A percentile compares a stretch with the other conserved stretches of the same genome.
phyloP scores from a whole-genome alignment of 31 red algal species.

The Odonthalia washingtoniensis region DNA sequence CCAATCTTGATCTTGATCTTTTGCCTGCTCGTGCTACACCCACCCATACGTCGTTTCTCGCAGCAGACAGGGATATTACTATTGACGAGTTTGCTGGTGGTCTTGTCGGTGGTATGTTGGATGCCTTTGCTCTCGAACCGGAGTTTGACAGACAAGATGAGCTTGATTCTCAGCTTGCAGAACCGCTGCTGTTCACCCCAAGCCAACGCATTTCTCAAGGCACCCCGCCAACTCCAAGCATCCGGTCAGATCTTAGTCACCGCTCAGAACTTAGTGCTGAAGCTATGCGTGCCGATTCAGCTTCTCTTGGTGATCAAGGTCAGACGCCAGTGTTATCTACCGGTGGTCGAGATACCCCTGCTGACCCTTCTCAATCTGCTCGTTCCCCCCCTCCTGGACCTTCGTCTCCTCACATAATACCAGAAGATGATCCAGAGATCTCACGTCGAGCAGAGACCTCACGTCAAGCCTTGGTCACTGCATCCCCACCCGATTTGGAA shows the following conservation, averaged over 20 bases:
- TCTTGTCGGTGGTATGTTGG: conserved; percentile 62
- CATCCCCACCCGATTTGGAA: not conserved
- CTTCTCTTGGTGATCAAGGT: not conserved
- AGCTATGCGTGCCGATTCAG: conserved; percentile 8
- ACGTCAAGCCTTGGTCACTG: not conserved
- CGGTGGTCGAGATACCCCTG: not conserved
- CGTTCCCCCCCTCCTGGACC: too few species aligned
- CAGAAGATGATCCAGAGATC: not conserved
- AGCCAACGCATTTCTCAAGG: conserved; percentile 40
- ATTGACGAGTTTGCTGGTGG: conserved; percentile 73
- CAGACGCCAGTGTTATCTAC: not conserved
- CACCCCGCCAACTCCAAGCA: conserved; percentile 30
- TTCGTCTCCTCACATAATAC: not conserved
- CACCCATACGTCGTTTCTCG: conserved; percentile 40
- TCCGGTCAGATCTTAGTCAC: conserved; percentile 10
- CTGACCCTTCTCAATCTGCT: not conserved
- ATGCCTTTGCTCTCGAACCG: conserved; percentile 53
- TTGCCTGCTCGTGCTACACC: conserved; percentile 29
- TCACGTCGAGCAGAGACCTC: not conserved
- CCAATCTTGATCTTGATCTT: conserved; percentile 56
- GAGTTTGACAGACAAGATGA: conserved; percentile 32
- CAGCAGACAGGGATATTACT: conserved; percentile 65
- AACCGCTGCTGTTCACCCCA: conserved; percentile 69
- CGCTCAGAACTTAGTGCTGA: conserved; percentile 27
- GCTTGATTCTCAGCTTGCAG: conserved; percentile 35